These are phyloP conservation scores for Microdochium trichocladiopsis DNA, from an alignment of 2,329 filamentous ascomycete species.

Conservation along the genomic window DNA sequence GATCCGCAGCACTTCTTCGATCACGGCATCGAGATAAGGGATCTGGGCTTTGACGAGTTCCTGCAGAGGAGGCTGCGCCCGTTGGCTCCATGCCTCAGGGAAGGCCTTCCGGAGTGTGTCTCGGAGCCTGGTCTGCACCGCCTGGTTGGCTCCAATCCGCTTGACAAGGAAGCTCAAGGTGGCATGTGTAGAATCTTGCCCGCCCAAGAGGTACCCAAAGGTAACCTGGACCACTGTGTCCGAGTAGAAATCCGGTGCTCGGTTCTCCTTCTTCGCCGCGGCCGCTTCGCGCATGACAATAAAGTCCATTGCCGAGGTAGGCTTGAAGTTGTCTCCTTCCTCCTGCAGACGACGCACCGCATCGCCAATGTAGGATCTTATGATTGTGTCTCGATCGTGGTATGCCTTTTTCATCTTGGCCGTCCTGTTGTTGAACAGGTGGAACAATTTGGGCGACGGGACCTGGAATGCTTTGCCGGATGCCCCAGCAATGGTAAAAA, in stretches of 20 bases:
- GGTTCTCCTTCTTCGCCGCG: slow-evolving; percentile 1
- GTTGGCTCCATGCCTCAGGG: slow-evolving; percentile 1
- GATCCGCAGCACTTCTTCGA: slow-evolving; percentile 8
- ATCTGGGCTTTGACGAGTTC: slow-evolving; percentile 7
- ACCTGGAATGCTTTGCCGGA: background rate
- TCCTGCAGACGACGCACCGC: background rate
- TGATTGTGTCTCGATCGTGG: background rate
- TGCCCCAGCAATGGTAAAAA: background rate
- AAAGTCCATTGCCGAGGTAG: background rate
- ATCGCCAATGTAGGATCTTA: background rate
- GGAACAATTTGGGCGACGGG: background rate
- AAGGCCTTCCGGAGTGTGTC: slow-evolving; percentile 1
- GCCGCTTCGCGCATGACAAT: background rate
- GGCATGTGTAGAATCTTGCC: slow-evolving; percentile 4
- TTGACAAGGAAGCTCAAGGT: slow-evolving; percentile 5
- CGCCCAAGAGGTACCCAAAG: slow-evolving; percentile 5
- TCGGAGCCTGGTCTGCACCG: slow-evolving; percentile 6
- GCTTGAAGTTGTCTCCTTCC: background rate
- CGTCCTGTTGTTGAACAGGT: background rate
- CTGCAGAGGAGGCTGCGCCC: slow-evolving; percentile 3
- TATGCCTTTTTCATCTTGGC: background rate
- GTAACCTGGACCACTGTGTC: slow-evolving; percentile 1
- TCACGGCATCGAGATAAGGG: slow-evolving; percentile 10
- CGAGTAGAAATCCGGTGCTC: background rate
- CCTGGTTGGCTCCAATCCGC: background rate